phyloP scores from a whole-genome alignment of 2,329 filamentous ascomycete genomes.

The Ambrosiella beaveri region DNA sequence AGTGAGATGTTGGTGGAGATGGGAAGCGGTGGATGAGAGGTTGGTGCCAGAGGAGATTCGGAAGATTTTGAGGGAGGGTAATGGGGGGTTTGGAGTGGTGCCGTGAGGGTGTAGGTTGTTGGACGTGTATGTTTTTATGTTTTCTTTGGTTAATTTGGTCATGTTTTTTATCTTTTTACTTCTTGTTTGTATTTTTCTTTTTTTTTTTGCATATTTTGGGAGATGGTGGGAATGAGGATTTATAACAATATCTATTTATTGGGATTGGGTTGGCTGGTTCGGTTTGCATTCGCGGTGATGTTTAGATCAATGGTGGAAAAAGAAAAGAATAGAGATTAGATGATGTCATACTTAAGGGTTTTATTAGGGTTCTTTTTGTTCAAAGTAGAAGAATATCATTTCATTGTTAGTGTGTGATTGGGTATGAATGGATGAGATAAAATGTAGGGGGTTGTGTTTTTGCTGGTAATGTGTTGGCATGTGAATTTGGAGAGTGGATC shows the following conservation, averaged over 20 bases:
- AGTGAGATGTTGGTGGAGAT: constrained; percentile 1
- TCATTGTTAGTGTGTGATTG: too few relatives aligned
- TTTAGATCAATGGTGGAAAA: neutral
- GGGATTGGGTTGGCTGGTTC: too few relatives aligned
- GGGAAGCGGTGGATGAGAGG: neutral
- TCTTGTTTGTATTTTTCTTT: neutral
- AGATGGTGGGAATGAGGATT: neutral
- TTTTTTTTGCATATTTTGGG: neutral
- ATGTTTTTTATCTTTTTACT: neutral
- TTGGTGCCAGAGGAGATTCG: neutral
- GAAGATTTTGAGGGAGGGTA: neutral
- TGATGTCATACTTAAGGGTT: neutral
- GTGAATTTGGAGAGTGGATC: neutral
- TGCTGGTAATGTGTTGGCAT: neutral
- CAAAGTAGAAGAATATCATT: too few relatives aligned
- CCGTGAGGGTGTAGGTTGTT: constrained; percentile 8
- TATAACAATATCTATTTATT: neutral
- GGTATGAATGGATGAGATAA: neutral
- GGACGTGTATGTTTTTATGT: neutral
- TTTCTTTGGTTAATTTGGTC: neutral
- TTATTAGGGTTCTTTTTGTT: too few relatives aligned
- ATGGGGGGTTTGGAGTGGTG: neutral
- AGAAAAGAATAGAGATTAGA: neutral
- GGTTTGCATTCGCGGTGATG: neutral
- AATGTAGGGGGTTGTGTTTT: neutral